Evolutionary conservation across 306 rosid species (phyloP).

Genomic region (Pyrus betulifolia): DNA sequence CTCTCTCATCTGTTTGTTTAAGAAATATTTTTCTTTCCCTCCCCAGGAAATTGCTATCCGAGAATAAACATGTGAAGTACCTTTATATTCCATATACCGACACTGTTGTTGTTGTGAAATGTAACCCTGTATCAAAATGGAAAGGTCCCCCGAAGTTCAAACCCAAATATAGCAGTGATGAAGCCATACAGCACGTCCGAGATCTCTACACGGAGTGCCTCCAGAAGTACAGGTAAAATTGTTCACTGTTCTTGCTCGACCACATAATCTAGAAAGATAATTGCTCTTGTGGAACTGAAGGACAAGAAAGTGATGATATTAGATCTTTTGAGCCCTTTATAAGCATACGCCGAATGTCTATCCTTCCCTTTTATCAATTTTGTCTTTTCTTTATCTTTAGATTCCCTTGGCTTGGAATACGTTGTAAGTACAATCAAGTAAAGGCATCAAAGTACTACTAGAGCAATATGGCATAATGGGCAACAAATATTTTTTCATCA

Average conservation of each 20-base stretch:
- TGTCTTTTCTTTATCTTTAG: neutral
- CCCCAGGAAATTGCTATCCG: conserved; percentile 62
- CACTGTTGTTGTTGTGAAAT: conserved; percentile 71
- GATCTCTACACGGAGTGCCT: conserved; percentile 70
- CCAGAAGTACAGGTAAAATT: conserved; percentile 52
- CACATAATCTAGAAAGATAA: neutral
- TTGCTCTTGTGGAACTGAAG: neutral
- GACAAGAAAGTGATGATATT: neutral
- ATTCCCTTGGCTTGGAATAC: neutral
- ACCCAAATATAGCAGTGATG: conserved; percentile 66
- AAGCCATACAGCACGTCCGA: conserved; percentile 74
- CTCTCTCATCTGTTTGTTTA: neutral
- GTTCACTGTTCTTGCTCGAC: neutral
- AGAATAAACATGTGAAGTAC: conserved; percentile 88
- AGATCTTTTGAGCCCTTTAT: neutral
- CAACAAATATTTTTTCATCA: neutral
- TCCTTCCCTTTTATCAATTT: neutral
- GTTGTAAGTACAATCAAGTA: neutral
- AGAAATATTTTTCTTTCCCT: neutral
- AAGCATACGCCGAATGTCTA: neutral
- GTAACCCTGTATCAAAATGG: conserved; percentile 96
- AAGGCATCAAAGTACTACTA: neutral
- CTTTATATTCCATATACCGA: conserved; percentile 79
- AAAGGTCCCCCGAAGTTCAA: conserved; percentile 77
- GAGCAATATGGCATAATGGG: neutral